A percentile compares a stretch with the other conserved stretches of the same genome.
phyloP scores from a whole-genome alignment of 2,329 filamentous ascomycete genomes.

The Penicillium sp. region DNA sequence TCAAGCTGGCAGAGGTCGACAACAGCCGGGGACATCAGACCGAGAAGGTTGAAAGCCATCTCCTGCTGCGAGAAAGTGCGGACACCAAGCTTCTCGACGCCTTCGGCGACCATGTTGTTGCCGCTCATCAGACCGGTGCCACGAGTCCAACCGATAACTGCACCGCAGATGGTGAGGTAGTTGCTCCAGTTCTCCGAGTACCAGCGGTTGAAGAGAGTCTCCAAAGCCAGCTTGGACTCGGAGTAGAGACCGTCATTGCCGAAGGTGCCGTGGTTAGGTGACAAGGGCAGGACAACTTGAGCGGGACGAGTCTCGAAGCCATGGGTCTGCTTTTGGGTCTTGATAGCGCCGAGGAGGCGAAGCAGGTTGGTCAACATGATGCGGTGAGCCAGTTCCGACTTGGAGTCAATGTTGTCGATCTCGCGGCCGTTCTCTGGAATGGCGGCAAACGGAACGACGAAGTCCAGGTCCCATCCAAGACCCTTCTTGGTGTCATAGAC shows the following conservation, averaged over 20 bases:
- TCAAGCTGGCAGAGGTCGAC: constrained; percentile 94
- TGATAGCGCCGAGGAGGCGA: constrained; percentile 85
- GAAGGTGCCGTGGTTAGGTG: constrained; percentile 97
- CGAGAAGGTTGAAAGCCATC: constrained; percentile 98
- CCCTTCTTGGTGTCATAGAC: constrained; percentile 96
- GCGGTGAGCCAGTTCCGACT: constrained; percentile 94
- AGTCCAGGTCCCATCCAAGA: constrained; percentile 97
- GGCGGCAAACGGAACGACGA: constrained; percentile 91
- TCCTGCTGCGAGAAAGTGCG: constrained; percentile 98
- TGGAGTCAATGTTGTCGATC: constrained; percentile 94
- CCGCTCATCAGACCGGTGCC: constrained; percentile 96
- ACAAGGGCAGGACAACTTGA: constrained; percentile 92
- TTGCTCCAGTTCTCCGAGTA: constrained; percentile 95
- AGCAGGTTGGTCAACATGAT: constrained; percentile 99
- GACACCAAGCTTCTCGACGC: constrained; percentile 92
- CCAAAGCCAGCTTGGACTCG: constrained; percentile 93
- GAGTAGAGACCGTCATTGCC: constrained; percentile 97
- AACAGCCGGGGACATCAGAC: constrained; percentile 89
- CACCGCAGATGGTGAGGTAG: constrained; percentile 97
- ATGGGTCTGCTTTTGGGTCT: constrained; percentile 80
- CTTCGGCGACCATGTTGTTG: constrained; percentile 96
- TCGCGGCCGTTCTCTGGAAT: constrained; percentile 97
- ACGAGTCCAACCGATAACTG: constrained; percentile 98
- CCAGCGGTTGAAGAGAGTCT: constrained; percentile 98
- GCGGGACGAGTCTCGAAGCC: constrained; percentile 94